These are phyloP conservation scores for Mollisia scopiformis DNA, from an alignment of 2,329 filamentous ascomycete species.

Conservation along the genomic window DNA sequence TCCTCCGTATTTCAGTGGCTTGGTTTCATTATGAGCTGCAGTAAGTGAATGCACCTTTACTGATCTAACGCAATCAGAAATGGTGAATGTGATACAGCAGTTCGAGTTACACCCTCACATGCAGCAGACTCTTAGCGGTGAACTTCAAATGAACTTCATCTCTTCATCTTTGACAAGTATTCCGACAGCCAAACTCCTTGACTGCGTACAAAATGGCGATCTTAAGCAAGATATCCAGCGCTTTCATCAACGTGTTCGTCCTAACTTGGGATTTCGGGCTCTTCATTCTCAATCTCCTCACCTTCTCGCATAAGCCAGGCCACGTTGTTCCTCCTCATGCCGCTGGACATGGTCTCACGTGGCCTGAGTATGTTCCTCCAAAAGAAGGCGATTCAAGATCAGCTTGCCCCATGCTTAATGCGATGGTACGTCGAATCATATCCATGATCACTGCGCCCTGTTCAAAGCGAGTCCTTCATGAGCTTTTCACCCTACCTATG, in stretches of 20 bases:
- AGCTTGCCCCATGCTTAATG: conserved; percentile 46
- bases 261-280: conserved; percentile 43
- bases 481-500: too few relatives aligned
- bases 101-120: not conserved
- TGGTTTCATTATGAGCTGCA: not conserved
- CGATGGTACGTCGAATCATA: too few relatives aligned
- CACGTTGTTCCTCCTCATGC: conserved; percentile 39
- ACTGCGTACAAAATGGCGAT: conserved; percentile 10
- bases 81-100: conserved; percentile 1
- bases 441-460: too few relatives aligned
- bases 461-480: too few relatives aligned
- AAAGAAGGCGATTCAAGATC: conserved; percentile 37
- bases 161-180: not conserved
- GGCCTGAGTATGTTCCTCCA: conserved; percentile 42
- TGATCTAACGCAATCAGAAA: conserved; percentile 3
- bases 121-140: not conserved
- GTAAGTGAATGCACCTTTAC: not conserved
- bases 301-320: conserved; percentile 40
- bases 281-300: conserved; percentile 41
- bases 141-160: not conserved
- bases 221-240: conserved; percentile 9
- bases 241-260: conserved; percentile 40
- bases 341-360: conserved; percentile 40
- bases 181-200: not conserved
- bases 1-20: not conserved